Evolutionary conservation across 2,329 filamentous ascomycete species (phyloP), one percentile per base, ranked within the genome.

Genomic region (Macrophomina tecta): DNA sequence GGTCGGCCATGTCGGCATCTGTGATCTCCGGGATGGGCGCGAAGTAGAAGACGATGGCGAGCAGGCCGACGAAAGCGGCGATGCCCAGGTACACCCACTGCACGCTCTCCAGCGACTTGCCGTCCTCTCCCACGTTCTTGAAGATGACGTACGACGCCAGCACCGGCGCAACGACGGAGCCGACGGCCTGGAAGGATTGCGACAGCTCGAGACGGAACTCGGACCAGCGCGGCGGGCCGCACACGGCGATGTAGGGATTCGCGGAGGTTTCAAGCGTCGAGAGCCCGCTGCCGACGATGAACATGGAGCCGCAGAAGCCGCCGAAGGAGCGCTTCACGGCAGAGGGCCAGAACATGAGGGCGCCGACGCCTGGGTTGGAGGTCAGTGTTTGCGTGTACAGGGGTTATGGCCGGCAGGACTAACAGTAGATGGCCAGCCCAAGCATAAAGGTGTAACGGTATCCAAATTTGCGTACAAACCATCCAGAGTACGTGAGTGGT

Each of bases 11-110:
- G 70, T 92, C 90, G 74, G 85, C 83, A 73, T 89, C 88, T 11
- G 90, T 92, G 71, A 93, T 88, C 76, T 93, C 90, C 5, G 90
- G 90, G 65, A 92, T 89, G 12, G 83, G 83, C 8, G 87, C 86
- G 48, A 91, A 75, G 78, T 87, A 90, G 76, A 92, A 91, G n/a
- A 89, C 80, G 5, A 82, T 76, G 0, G 88, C 91, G 2, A 93
- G 83, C 3, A 87, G 72, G 70, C 88, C 87, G 38, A 93, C 91
- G 69, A 93, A 93, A 73, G 85, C 81, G 3, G 89, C 92, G 68
- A 94, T 90, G 65, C 89, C 90, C n/a, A 95, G 85, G 72, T 95
- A 95, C 0, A 91, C 89, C 87, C 89, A 93, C 77, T 93, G 90
- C 1, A 93, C 91, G 66, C 89, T 88, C 70, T 83, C 82, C 3